Base-by-base conservation (phyloP, 2,329 filamentous ascomycete species). In the Epichloe uncinata region DNA sequence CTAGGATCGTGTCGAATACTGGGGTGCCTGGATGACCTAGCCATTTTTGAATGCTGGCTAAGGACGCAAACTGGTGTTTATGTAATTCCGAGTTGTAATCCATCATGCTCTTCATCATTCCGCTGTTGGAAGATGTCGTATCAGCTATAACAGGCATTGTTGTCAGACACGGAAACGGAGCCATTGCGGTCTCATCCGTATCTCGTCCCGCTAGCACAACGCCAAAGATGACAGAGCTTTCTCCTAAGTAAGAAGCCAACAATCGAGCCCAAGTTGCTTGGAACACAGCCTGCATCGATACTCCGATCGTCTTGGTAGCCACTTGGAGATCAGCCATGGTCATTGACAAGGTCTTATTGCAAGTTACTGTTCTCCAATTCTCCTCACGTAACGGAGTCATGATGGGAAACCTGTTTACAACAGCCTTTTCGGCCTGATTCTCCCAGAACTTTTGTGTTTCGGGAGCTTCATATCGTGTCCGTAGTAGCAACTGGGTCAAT, bases 1-100 rank as follows among this genome's bases (percentile, higher is more conserved):
- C 84, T 52, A 96, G 79, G 1, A 96, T 72, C 0, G 88, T 91
- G 60, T 96, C 89, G 57, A 96, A 95, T 0, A 93, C 71, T 0
- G 75, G 69, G 6, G 78, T 74, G 22, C 83, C 78, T 0, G 82
- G 70, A 51, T 78, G 73, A 0, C 81, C 82, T 16, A 87, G 73
- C 74, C 82, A 84, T 46, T 76, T 79, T 58, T 94, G 87, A 9
- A 95, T 82, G 33, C 79, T 77, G 3, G 75, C 72, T 6, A 95
- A 69, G 0, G 87, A 79, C 0, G 79, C 79, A 57, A 84, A 83
- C 54, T 93, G 87, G 58, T 88, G 72, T 52, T 80, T 81, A 45
- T 84, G 76, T 1, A 89, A 67, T 4, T 71, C 66, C 0, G 77
- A 73, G 58, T 85, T 90, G 45, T 78, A 78, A 0, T 70, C 64